Conservation (phyloP, 2,329 filamentous ascomycete species). For the Trichoderma sp. region DNA sequence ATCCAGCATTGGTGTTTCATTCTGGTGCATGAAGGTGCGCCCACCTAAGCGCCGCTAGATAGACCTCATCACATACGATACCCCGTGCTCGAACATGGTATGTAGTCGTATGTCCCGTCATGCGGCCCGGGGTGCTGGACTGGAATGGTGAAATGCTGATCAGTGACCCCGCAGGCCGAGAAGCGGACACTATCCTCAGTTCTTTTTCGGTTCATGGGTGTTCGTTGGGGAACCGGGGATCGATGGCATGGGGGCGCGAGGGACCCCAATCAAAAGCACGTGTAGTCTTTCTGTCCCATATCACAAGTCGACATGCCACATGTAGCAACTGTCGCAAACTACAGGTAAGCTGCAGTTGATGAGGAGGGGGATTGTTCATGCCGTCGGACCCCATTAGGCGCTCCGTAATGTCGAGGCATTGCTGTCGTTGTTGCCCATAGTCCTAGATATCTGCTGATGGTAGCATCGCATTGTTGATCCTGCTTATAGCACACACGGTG, state of each 20-base stretch:
- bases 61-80: neutral
- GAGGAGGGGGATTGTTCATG: slow-evolving; percentile 3
- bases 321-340: neutral
- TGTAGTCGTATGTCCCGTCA: neutral
- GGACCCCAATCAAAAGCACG: slow-evolving; percentile 16
- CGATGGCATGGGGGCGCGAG: neutral
- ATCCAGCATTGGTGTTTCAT: neutral
- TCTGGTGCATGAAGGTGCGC: neutral
- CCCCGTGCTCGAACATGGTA: neutral
- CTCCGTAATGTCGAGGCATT: slow-evolving; percentile 1
- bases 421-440: neutral
- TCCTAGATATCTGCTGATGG: neutral
- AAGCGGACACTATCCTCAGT: neutral
- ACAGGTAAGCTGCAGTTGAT: slow-evolving; percentile 1
- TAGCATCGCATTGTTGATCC: neutral
- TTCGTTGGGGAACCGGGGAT: slow-evolving; percentile 2
- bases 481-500: neutral
- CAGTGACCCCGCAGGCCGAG: slow-evolving; percentile 4
- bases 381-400: slow-evolving; percentile 17
- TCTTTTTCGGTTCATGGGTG: neutral
- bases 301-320: neutral
- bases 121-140: neutral
- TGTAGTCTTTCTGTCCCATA: neutral
- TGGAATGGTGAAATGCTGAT: slow-evolving; percentile 13
- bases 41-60: slow-evolving; percentile 1